These are phyloP conservation scores for Acephala macrosclerotiorum DNA, from an alignment of 2,329 filamentous ascomycete species.

Conservation along the genomic window DNA sequence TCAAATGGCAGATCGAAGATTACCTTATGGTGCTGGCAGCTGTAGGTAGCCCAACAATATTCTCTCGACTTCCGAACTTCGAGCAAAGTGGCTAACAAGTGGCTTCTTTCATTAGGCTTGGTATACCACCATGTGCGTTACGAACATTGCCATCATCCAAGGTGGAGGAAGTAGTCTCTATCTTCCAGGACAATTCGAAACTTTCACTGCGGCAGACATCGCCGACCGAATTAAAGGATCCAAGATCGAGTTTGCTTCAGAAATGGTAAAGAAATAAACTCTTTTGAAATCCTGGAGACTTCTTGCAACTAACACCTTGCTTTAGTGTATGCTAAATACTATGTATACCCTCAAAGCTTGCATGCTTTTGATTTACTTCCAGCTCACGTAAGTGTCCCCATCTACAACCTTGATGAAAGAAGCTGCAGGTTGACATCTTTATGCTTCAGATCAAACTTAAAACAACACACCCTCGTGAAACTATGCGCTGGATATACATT, in stretches of 20 bases:
- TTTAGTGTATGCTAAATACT: conserved; percentile 54
- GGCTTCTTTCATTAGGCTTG: conserved; percentile 35
- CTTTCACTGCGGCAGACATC: conserved; percentile 47
- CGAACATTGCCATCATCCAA: conserved; percentile 47
- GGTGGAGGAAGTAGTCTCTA: conserved; percentile 52
- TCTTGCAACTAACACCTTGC: conserved; percentile 49
- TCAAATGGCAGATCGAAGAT: conserved; percentile 24
- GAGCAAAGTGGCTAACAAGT: conserved; percentile 1
- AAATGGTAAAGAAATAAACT: conserved; percentile 57
- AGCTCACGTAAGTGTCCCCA: conserved; percentile 48
- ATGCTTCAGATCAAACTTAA: conserved; percentile 26
- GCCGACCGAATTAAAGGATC: conserved; percentile 44
- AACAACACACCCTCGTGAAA: conserved; percentile 52
- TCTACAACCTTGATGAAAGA: neutral
- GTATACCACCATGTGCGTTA: conserved; percentile 51
- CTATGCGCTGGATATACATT: conserved; percentile 54
- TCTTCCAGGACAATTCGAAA: conserved; percentile 45
- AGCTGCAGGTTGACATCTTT: neutral
- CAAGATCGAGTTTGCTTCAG: conserved; percentile 19
- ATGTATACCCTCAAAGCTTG: conserved; percentile 62
- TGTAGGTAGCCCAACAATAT: conserved; percentile 12
- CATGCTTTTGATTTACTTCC: conserved; percentile 61
- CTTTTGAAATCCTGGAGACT: conserved; percentile 54
- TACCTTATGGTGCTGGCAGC: conserved; percentile 24
- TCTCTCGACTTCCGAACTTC: no score